Base-by-base conservation (phyloP, 2,329 filamentous ascomycete species). In the Xylaria arbuscula region DNA sequence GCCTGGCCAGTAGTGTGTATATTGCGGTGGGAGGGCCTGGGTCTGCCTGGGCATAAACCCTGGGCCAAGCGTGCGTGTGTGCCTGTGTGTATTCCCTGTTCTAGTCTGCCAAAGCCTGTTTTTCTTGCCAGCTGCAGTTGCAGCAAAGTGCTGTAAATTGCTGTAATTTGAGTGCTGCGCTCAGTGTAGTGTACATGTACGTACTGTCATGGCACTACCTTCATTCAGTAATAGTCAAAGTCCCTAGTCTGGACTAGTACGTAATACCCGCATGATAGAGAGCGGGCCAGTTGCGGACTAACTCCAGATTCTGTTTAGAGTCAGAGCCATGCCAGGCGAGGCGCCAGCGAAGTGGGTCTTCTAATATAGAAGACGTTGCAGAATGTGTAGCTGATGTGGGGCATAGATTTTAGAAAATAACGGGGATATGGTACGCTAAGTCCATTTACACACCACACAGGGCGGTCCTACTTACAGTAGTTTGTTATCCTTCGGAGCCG, bases 341-440 rank as follows among this genome's bases (percentile, higher is more conserved):
- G 24, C n/a, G 50, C 45, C 28, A 53, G 50, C 34, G 24, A 32
- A 24, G n/a, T 15, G 50, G 66, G 10, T 32, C 48, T 55, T 55
- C 61, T 36, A 55, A 50, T 48, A 67, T 63, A 66, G 62, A 62
- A 66, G 62, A 66, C 62, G 62, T 66, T 66, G 62, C 66, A 62
- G 66, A 54, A 47, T 48, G 28, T 28, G 28, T 28, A 28, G 28
- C 28, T 13, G 58, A 56, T 45, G 28, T 61, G 63, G 56, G 32
- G 22, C 9, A 32, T 28, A 28, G 36, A 28, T 28, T 28, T 28
- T 28, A 28, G 28, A 28, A 28, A 28, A 28, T 28, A 28, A 28
- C 28, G 28, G 28, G 28, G 28, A 28, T 28, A 28, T 28, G 28
- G 28, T 28, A 28, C 28, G 28, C 28, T 28, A 28, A 28, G 28